phyloP scores from a whole-genome alignment of 495 filamentous ascomycete species.

The Pseudoneurospora amorphoporcata region DNA sequence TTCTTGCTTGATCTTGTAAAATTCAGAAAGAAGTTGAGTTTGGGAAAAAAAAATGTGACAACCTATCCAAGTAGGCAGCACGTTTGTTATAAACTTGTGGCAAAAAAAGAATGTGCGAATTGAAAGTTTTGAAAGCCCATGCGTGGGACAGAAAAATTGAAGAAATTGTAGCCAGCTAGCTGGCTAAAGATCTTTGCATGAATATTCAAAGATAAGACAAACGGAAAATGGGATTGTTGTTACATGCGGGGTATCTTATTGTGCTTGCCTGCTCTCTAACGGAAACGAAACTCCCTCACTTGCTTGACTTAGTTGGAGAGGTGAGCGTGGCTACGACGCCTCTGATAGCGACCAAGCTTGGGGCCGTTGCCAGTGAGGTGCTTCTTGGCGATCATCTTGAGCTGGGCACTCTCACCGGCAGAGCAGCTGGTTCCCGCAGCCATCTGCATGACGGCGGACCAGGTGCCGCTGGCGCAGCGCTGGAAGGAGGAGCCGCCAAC shows the following conservation, averaged over 20 bases:
- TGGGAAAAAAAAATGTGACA: not conserved
- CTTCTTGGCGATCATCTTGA: conserved; percentile 21
- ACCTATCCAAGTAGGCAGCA: not conserved
- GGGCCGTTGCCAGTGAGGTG: not conserved
- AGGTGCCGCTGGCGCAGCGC: conserved; percentile 53
- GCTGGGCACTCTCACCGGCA: conserved; percentile 35
- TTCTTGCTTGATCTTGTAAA: not conserved
- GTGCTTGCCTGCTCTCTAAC: not conserved
- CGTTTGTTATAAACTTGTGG: not conserved
- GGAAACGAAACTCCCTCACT: not conserved
- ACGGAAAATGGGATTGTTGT: not conserved
- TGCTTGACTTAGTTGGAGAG: not conserved
- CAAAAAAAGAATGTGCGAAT: not conserved
- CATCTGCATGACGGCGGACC: conserved; percentile 44
- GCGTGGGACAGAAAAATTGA: not conserved
- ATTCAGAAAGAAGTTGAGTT: not conserved
- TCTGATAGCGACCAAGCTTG: not conserved
- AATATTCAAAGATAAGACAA: not conserved
- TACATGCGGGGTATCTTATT: not conserved
- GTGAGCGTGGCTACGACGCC: not conserved
- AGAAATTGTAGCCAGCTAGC: not conserved
- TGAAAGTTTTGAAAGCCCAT: not conserved
- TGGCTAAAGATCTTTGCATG: not conserved
- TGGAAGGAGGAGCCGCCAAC: conserved; percentile 50
- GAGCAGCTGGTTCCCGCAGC: conserved; percentile 51